A percentile compares a stretch with the other conserved stretches of the same genome.
phyloP scores from a whole-genome alignment of 805 yeast genomes.

The Wickerhamiella sorbophila region DNA sequence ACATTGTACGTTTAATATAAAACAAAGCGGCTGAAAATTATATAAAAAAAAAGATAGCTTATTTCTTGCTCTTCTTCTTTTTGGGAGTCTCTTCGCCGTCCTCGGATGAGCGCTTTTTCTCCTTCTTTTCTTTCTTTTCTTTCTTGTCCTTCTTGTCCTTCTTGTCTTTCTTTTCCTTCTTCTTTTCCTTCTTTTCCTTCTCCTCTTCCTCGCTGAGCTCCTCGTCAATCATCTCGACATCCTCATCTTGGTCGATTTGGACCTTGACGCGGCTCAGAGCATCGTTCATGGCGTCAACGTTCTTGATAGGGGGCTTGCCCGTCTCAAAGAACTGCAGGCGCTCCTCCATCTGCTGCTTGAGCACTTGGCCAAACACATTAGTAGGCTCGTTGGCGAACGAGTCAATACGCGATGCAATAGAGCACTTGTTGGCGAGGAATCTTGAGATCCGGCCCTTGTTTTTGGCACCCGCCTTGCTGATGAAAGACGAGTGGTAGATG shows the following conservation, averaged over 20 bases:
- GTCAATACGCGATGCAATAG: conserved; percentile 97
- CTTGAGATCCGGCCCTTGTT: conserved; percentile 99
- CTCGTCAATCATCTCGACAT: conserved; percentile 32
- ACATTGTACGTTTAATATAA: conserved; percentile 11
- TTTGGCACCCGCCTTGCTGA: conserved; percentile 86
- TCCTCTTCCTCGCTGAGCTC: conserved; percentile 31
- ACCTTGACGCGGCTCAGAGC: conserved; percentile 58
- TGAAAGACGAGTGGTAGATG: conserved; percentile 87
- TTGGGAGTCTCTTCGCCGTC: conserved; percentile 33
- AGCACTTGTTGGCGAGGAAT: conserved; percentile 96
- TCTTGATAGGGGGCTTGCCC: conserved; percentile 94
- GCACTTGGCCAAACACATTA: conserved; percentile 73
- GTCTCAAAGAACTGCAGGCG: conserved; percentile 91
- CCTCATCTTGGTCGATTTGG: conserved; percentile 27
- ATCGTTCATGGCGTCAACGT: conserved; percentile 82
- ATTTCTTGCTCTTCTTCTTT: conserved; percentile 37
- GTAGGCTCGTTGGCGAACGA: conserved; percentile 92
- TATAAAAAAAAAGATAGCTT: conserved; percentile 5
- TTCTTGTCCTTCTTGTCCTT: conserved; percentile 38
- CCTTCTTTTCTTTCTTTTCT: conserved; percentile 42
- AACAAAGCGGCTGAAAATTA: conserved; percentile 3
- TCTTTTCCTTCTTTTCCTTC: conserved; percentile 40
- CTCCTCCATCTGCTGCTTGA: conserved; percentile 96
- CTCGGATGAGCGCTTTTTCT: conserved; percentile 23
- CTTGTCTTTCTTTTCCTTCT: conserved; percentile 33